These are phyloP conservation scores for Microbotryum intermedium DNA, from an alignment of 1,284 basidiomycete genomes.

Conservation along the genomic window DNA sequence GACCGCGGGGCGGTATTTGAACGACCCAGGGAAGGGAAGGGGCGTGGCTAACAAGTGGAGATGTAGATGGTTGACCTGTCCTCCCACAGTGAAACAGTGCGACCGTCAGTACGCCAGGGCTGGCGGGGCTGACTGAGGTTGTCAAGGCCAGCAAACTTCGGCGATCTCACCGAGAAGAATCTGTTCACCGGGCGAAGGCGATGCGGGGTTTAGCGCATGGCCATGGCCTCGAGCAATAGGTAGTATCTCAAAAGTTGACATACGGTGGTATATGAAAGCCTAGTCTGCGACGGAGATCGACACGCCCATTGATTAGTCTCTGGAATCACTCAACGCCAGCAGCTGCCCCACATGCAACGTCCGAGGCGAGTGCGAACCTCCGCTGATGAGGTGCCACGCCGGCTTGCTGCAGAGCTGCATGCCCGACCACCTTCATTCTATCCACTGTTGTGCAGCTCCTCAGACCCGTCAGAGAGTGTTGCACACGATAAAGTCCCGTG, in stretches of 20 bases:
- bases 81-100: no score
- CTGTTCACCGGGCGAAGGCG: background rate
- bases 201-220: background rate
- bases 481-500: no score
- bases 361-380: no score
- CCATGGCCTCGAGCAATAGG: background rate
- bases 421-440: background rate
- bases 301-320: no score
- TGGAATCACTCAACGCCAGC: no score
- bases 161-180: conserved; percentile 19
- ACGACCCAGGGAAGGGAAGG: conserved; percentile 15
- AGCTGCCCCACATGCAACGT: no score
- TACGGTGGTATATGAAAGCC: conserved; percentile 29
- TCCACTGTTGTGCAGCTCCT: background rate
- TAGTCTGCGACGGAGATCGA: conserved; percentile 4
- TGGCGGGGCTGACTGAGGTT: no score
- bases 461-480: no score
- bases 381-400: background rate
- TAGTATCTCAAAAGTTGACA: background rate
- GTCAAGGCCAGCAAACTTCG: no score
- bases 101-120: no score
- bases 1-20: conserved; percentile 21
- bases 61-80: conserved; percentile 28
- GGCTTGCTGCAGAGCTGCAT: background rate
- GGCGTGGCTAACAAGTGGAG: conserved; percentile 26